A percentile compares a stretch with the other conserved stretches of the same genome.
phyloP scores from a whole-genome alignment of 345 rosid species.

The Syzygium grande region DNA sequence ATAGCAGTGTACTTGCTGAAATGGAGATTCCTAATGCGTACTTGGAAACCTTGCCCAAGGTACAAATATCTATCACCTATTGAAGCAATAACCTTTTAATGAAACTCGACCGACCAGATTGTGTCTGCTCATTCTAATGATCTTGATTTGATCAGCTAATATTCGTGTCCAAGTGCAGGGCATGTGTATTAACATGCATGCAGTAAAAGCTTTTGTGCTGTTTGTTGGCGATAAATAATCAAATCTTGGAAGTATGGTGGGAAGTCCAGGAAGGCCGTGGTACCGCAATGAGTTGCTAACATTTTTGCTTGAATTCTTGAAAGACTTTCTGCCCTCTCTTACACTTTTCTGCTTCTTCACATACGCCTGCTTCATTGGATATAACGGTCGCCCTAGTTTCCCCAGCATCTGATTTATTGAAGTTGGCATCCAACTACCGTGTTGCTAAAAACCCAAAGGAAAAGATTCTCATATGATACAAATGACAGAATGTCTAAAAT shows the following conservation, averaged over 20 bases:
- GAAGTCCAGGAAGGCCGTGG: background rate
- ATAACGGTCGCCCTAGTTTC: background rate
- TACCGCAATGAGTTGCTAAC: background rate
- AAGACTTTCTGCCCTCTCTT: background rate
- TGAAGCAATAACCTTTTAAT: background rate
- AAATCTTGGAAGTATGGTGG: background rate
- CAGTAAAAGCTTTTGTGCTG: background rate
- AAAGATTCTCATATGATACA: too few species aligned
- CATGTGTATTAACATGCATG: background rate
- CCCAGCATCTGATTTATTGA: background rate
- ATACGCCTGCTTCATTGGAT: background rate
- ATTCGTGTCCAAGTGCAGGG: background rate
- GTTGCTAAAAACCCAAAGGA: background rate
- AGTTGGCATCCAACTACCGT: background rate
- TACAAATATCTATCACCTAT: conserved; percentile 4
- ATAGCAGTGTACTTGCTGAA: conserved; percentile 77
- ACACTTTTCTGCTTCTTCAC: background rate
- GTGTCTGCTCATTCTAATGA: background rate
- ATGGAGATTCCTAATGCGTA: conserved; percentile 92
- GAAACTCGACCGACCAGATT: background rate
- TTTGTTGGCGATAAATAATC: background rate
- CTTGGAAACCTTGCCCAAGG: conserved; percentile 90
- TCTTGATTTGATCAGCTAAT: background rate
- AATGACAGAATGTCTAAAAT: too few species aligned
- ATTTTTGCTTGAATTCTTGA: background rate